Conservation (phyloP, 345 rosid species). For the Eucalyptus regnans region DNA sequence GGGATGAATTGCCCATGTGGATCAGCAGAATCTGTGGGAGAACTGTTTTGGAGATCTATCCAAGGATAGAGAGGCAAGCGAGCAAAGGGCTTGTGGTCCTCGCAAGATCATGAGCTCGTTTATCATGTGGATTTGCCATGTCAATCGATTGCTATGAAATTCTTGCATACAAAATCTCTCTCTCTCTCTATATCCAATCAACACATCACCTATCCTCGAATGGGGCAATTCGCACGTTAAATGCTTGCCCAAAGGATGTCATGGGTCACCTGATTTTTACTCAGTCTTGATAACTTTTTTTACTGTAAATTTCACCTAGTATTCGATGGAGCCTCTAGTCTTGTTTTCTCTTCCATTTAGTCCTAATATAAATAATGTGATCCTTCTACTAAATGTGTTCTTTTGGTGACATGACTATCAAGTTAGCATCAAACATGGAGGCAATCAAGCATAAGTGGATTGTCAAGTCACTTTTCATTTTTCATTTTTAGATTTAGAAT, state of each 20-base stretch:
- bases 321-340: background rate
- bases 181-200: background rate
- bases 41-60: background rate
- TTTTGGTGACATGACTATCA: background rate
- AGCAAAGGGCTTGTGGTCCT: background rate
- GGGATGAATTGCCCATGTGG: background rate
- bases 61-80: background rate
- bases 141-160: background rate
- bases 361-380: rapidly evolving
- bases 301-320: rapidly evolving
- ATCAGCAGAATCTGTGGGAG: background rate
- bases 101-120: background rate
- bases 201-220: background rate
- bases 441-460: background rate
- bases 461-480: background rate
- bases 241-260: background rate
- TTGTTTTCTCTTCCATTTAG: background rate
- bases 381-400: background rate
- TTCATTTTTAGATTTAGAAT: no score
- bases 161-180: background rate
- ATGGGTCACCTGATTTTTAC: no score
- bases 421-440: background rate
- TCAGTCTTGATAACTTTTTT: background rate
- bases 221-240: background rate
- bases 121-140: background rate